These are phyloP conservation scores for Debaryomyces hansenii DNA, from an alignment of 805 yeast species.

Conservation along the genomic window DNA sequence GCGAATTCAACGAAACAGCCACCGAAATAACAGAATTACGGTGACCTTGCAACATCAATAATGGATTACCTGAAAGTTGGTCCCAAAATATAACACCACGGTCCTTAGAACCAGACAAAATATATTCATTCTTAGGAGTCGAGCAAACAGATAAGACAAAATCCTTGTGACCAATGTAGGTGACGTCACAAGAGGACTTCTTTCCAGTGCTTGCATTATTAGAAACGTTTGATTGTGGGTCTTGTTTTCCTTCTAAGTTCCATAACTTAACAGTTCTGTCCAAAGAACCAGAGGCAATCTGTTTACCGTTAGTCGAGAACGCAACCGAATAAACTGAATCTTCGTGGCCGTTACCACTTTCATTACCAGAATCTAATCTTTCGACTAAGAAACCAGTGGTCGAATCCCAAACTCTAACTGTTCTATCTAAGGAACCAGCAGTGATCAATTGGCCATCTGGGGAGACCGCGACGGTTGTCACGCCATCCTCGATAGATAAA, in stretches of 20 bases:
- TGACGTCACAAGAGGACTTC: constrained; percentile 74
- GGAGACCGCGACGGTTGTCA: constrained; percentile 94
- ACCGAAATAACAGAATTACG: constrained; percentile 94
- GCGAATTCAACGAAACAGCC: constrained; percentile 80
- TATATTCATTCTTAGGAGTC: constrained; percentile 89
- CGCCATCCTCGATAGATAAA: constrained; percentile 93
- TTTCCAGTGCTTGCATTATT: constrained; percentile 20
- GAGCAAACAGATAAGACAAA: constrained; percentile 92
- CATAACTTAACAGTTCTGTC: constrained; percentile 96
- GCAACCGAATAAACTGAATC: constrained; percentile 95
- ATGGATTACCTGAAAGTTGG: constrained; percentile 84
- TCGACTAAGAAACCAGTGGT: constrained; percentile 89
- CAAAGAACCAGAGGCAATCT: constrained; percentile 90
- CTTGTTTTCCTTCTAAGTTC: constrained; percentile 70
- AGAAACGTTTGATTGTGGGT: constrained; percentile 17
- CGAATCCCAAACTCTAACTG: constrained; percentile 97
- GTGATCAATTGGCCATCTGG: constrained; percentile 94
- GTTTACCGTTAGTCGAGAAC: constrained; percentile 86
- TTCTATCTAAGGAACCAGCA: constrained; percentile 93
- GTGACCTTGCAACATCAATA: constrained; percentile 95
- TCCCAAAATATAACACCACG: constrained; percentile 98
- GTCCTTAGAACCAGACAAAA: constrained; percentile 93
- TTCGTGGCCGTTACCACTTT: constrained; percentile 88
- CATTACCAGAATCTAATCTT: constrained; percentile 86
- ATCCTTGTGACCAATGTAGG: constrained; percentile 95